Evolutionary conservation across 306 rosid species (phyloP), one percentile per base, ranked within the genome.

Genomic region (Inga leiocalycina): DNA sequence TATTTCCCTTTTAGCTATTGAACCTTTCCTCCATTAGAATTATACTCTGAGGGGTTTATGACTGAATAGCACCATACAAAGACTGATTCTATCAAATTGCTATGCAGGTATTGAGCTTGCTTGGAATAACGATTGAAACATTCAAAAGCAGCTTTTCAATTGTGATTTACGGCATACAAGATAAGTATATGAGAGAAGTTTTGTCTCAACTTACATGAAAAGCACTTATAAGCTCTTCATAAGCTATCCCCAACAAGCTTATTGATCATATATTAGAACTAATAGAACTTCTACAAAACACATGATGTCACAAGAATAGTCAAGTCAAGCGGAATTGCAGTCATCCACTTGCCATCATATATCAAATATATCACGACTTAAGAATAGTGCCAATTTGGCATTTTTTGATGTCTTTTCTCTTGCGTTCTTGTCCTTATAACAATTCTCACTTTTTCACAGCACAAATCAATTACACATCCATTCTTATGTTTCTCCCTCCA

Each of bases 271-370:
- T 80, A 68, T 69, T 35, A 61, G 32, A 69, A 52, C 49, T 44
- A 22, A 51, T 22, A 15, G 61, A 62, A 41, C 57, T 74, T 65
- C 14, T 30, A 71, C 9, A 52, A 22, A 62, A 65, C 43, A 54
- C 27, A 30, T 43, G 66, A 30, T 19, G 22, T 74, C 14, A 13
- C 6, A 13, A 22, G 49, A 56, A 70, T 62, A 75, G 62, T 32
- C 68, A 22, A 15, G 24, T 32, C 61, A 22, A 6, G 24, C 43
- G 10, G 46, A 15, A 65, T 34, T 45, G 34, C 35, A 78, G 70
- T 84, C 54, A 72, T 32, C 30, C 72, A 71, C 74, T 39, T 71
- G 80, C 86, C 48, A 65, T 74, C 57, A 22, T 70, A 66, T 13
- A 32, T 24, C 52, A 57, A 8, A 57, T 57, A 1, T 57, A 57